Base-by-base conservation (phyloP, 176 grass and related monocot species). In the Oryza nivara region DNA sequence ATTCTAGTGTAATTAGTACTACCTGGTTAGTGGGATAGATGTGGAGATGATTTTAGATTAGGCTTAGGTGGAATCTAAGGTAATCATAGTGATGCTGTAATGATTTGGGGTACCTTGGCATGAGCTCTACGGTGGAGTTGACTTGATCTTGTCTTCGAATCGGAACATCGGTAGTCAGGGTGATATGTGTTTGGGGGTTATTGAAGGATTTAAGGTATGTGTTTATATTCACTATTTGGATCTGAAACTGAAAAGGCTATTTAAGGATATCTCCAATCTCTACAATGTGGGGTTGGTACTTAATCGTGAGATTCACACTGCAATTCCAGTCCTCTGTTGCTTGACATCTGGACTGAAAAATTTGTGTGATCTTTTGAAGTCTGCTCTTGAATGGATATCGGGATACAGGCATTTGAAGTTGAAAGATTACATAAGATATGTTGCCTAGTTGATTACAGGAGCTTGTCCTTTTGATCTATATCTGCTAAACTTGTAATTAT, bases 121-220 rank as follows among this genome's bases (percentile, higher is more conserved):
- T 60, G 7, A 74, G 35, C 47, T 56, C 25, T 46, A 12, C 67
- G 38, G 22, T 41, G 68, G 19, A 81, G 23, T 85, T 81, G 22
- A 22, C 35, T 43, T 66, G 12, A n/a, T 46, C 34, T 23, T 14
- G 3, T 54, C 6, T 46, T 43, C 22, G 66, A 65, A 80, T 11
- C 36, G 2, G 38, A 46, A 73, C n/a, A 20, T 0, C 20, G 35
- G 26, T 73, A 41, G 22, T 12, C 15, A 0, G 8, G 19, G 32
- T 22, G 26, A 10, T 34, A 10, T n/a, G 1, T 54, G 19, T 56
- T 51, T 14, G 30, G 13, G 9, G 44, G 35, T 72, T 82, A 54
- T 34, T 32, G 25, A 25, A 25, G 25, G 7, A n/a, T 61, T 47
- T 74, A 25, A 0, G 15, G 4, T 12, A 13, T 16, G 5, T 5